Conservation (phyloP, 2,329 filamentous ascomycete species). For the Capronia coronata region DNA sequence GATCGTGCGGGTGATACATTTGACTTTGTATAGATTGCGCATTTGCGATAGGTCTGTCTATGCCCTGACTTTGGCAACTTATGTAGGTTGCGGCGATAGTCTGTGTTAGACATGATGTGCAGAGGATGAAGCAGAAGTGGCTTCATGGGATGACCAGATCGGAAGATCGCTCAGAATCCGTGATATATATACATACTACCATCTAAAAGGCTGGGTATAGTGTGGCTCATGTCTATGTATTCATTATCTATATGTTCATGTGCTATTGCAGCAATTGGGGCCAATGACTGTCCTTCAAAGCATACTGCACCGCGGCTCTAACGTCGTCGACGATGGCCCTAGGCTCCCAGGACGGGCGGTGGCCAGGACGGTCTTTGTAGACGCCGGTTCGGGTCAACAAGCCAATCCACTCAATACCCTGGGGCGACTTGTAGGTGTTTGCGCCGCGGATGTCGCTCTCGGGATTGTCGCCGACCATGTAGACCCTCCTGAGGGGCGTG, state of each 20-base stretch:
- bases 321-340: conserved; percentile 67
- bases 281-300: conserved; percentile 52
- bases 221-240: no score
- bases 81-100: no score
- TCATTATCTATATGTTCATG: background rate
- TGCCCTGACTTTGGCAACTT: background rate
- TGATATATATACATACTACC: no score
- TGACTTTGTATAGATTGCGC: conserved; percentile 65
- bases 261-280: conserved; percentile 10
- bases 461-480: conserved; percentile 90
- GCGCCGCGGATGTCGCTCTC: conserved; percentile 86
- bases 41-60: no score
- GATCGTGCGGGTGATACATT: conserved; percentile 82
- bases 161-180: no score
- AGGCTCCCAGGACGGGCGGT: conserved; percentile 54
- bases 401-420: conserved; percentile 61
- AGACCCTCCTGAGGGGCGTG: conserved; percentile 62
- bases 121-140: no score
- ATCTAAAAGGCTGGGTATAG: no score
- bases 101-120: no score
- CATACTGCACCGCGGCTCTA: conserved; percentile 69
- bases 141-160: no score
- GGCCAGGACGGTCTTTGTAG: conserved; percentile 50
- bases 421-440: conserved; percentile 62
- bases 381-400: conserved; percentile 59